Base-by-base conservation (phyloP, 352 stramenopile genomes). In the Globisporangium spiculum region DNA sequence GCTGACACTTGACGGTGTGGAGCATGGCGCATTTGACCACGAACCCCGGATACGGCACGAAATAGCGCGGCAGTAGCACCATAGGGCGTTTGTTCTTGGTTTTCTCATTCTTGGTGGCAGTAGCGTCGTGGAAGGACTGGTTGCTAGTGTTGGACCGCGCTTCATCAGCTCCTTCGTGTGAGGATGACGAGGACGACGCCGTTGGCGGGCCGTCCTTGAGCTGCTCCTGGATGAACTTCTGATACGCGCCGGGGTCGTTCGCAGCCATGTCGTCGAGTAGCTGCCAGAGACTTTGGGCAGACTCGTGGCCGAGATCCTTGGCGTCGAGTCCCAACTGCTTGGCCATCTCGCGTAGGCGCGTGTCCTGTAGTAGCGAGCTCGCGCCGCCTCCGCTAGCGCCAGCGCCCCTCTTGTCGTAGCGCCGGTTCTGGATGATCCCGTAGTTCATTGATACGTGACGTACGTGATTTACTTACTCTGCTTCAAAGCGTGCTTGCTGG, bases 221-320 rank as follows among this genome's bases (percentile, higher is more conserved):
- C 72, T 96, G 88, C 34, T 92, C 84, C n/a, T 80, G 75, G 68
- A 96, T 92, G 66, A 96, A 96, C 22, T 77, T 75, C 63, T 92
- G 79, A 73, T 96, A 95, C 48, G 76, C 76, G 38, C 73, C 76
- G 1, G 85, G 87, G 61, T 96, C 87, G 26, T 79, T 87, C 22
- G 74, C 65, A 0, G 87, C 83, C 77, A 96, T 84, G 24, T 88
- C 74, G 59, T 93, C 83, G 8, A 95, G 84, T 26, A 86, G 86
- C 30, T 83, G 78, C 88, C 88, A 96, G 41, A 96, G 65, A 5
- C 73, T 66, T 54, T 88, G 77, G 41, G 89, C 89, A 18, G 87
- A 86, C 30, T 94, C 81, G 41, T 74, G 72, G 22, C 85, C 81
- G 41, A 94, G 83, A 60, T 92, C 82, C 63, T 83, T 77, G 4